A percentile compares a stretch with the other conserved stretches of the same genome.
phyloP scores from a whole-genome alignment of 495 filamentous ascomycete species.

The Penicillium waksmanii region DNA sequence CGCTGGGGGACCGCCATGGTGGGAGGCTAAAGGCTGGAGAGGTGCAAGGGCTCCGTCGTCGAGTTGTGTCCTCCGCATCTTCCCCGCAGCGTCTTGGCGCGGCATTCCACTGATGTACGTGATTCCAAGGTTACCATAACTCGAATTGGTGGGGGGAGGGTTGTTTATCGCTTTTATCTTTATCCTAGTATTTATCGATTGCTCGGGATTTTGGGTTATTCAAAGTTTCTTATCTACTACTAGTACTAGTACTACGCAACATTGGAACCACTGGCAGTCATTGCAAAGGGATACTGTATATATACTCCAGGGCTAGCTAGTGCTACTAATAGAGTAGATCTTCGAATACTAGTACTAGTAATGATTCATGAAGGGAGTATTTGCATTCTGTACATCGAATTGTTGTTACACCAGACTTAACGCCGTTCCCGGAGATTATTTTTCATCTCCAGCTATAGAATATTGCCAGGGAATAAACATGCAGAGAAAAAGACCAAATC shows the following conservation, averaged over 20 bases:
- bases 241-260: too few relatives aligned
- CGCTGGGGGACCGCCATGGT: constrained; percentile 81
- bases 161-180: too few relatives aligned
- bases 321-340: background rate
- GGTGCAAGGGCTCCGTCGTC: background rate
- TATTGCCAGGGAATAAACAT: constrained; percentile 21
- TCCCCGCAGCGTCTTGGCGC: constrained; percentile 32
- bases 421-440: constrained; percentile 36
- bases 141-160: too few relatives aligned
- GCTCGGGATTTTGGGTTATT: too few relatives aligned
- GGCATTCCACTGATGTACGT: background rate
- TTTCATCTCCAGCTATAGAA: constrained; percentile 24
- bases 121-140: background rate
- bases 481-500: constrained; percentile 13
- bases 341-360: background rate
- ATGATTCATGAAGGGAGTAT: constrained; percentile 23
- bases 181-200: too few relatives aligned
- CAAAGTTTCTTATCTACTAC: too few relatives aligned
- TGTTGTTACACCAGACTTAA: constrained; percentile 35
- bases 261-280: too few relatives aligned
- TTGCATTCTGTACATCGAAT: constrained; percentile 35
- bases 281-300: too few relatives aligned
- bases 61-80: constrained; percentile 25
- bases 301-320: too few relatives aligned
- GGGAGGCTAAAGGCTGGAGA: constrained; percentile 19